Percentiles rank a stretch among this genome's conserved stretches.
Conservation (phyloP, 257 asterid species). For the Plectranthus barbatus region DNA sequence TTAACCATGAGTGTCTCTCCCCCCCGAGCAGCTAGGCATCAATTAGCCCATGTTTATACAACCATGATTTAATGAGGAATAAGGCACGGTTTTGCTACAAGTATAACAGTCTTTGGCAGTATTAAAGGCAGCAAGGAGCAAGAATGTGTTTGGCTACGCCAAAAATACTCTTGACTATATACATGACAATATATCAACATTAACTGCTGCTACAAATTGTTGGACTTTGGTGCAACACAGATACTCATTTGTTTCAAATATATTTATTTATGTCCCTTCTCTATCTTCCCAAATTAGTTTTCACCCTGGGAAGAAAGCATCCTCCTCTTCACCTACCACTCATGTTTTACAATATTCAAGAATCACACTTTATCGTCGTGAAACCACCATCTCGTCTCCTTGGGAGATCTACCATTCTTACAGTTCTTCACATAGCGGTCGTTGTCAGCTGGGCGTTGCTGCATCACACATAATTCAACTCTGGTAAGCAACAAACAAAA, state of each 20-base stretch:
- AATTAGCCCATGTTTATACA: too few species aligned
- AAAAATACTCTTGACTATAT: too few species aligned
- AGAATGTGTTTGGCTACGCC: too few species aligned
- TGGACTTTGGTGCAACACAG: conserved; percentile 13
- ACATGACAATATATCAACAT: conserved; percentile 8
- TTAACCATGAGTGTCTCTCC: too few species aligned
- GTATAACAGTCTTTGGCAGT: too few species aligned
- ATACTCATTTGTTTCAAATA: conserved; percentile 5
- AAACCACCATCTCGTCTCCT: conserved; percentile 99
- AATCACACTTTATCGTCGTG: conserved; percentile 58
- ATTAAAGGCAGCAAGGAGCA: too few species aligned
- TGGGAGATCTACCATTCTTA: conserved; percentile 85
- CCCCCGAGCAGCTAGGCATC: too few species aligned
- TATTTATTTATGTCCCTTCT: conserved; percentile 3
- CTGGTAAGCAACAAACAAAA: conserved; percentile 19
- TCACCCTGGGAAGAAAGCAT: conserved; percentile 17
- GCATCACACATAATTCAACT: conserved; percentile 91
- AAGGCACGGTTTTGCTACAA: too few species aligned
- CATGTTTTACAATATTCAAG: conserved; percentile 43
- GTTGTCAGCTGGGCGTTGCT: conserved; percentile 94
- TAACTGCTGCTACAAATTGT: conserved; percentile 8
- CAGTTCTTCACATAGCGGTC: conserved; percentile 96
- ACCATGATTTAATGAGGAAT: too few species aligned
- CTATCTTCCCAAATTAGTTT: neutral
- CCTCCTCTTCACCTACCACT: conserved; percentile 9